A percentile compares a stretch with the other conserved stretches of the same genome.
Conservation (phyloP, 2,329 filamentous ascomycete species). For the Samsoniella hepiali region DNA sequence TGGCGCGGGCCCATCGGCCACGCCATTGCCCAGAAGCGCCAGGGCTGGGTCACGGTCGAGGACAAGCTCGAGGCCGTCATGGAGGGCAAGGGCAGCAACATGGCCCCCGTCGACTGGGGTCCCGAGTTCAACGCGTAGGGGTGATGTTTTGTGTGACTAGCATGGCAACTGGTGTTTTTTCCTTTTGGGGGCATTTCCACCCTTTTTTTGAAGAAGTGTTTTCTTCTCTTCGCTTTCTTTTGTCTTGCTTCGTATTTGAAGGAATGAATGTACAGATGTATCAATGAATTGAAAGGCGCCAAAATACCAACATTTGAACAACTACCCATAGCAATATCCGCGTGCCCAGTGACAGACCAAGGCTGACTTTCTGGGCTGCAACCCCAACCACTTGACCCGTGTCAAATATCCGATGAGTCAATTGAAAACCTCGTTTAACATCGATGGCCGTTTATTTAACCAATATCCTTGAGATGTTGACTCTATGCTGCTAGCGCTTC, state of each 20-base stretch:
- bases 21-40: slow-evolving; percentile 45
- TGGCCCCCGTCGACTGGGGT: slow-evolving; percentile 43
- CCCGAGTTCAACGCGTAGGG: slow-evolving; percentile 28
- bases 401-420: not conserved
- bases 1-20: slow-evolving; percentile 34
- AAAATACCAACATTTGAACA: too few relatives aligned
- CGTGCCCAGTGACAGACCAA: too few relatives aligned
- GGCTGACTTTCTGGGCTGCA: too few relatives aligned
- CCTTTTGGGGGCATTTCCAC: not conserved
- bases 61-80: slow-evolving; percentile 53
- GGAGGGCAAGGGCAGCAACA: slow-evolving; percentile 42
- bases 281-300: not conserved
- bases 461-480: not conserved
- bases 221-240: not conserved
- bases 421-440: not conserved
- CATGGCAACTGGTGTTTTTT: not conserved
- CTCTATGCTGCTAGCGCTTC: not conserved
- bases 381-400: not conserved
- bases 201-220: too few relatives aligned
- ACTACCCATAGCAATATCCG: too few relatives aligned
- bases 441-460: not conserved
- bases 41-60: slow-evolving; percentile 46
- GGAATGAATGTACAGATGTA: not conserved
- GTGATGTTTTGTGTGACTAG: not conserved
- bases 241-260: not conserved